Evolutionary conservation across 345 rosid species (phyloP).

Genomic region (Salix brachista): DNA sequence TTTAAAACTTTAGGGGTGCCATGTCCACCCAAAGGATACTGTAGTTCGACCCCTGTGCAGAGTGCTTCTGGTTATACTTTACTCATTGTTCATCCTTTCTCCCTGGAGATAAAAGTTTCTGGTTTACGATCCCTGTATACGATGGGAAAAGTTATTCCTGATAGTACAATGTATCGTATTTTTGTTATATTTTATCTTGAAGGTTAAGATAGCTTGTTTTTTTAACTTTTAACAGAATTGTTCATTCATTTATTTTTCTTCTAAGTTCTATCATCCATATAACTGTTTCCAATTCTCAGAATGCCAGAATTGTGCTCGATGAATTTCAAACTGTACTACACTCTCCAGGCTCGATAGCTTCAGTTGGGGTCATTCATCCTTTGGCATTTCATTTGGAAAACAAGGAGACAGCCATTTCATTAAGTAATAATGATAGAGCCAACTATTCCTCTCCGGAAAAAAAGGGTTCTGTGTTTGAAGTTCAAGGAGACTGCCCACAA

Average conservation of each 20-base stretch:
- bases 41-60: too few relatives aligned
- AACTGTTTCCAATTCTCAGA: slow-evolving; percentile 39
- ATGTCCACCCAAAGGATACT: too few relatives aligned
- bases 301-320: slow-evolving; percentile 80
- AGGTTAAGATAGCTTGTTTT: background rate
- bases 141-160: background rate
- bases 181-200: background rate
- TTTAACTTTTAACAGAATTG: background rate
- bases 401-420: slow-evolving; percentile 35
- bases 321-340: slow-evolving; percentile 69
- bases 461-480: slow-evolving; percentile 51
- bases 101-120: background rate
- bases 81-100: background rate
- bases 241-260: background rate
- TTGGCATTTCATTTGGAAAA: slow-evolving; percentile 65
- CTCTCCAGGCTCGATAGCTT: slow-evolving; percentile 86
- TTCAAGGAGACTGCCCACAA: slow-evolving; percentile 44
- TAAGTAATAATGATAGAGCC: slow-evolving; percentile 13
- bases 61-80: background rate
- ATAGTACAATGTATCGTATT: background rate
- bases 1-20: too few relatives aligned
- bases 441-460: slow-evolving; percentile 28
- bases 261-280: background rate
- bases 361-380: slow-evolving; percentile 91
- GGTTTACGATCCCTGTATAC: background rate